These are phyloP conservation scores for Nakataea oryzae DNA, from an alignment of 2,329 filamentous ascomycete species.

Conservation along the genomic window DNA sequence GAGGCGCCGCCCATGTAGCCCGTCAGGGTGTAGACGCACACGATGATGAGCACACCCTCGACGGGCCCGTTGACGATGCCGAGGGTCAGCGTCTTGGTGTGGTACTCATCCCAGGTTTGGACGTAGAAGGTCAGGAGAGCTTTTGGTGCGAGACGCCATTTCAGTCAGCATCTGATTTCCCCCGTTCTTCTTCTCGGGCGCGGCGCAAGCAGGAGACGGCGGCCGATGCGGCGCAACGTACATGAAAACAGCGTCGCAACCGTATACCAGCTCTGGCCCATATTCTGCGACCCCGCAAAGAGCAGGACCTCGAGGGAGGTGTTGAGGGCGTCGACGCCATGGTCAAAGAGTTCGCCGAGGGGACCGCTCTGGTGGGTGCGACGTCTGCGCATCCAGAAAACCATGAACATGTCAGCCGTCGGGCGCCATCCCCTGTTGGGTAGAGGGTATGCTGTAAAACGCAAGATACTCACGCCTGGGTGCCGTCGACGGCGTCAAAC, in stretches of 20 bases:
- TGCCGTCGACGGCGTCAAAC: conserved; percentile 92
- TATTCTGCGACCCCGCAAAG: conserved; percentile 85
- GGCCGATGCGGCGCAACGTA: conserved; percentile 26
- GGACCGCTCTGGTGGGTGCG: conserved; percentile 88
- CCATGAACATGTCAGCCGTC: conserved; percentile 1
- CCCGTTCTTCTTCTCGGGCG: background rate
- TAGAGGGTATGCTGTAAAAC: background rate
- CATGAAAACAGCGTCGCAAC: conserved; percentile 74
- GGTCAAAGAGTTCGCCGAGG: conserved; percentile 91
- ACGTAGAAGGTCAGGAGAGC: conserved; percentile 94
- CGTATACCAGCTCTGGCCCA: conserved; percentile 87
- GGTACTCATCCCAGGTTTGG: conserved; percentile 98
- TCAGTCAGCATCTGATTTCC: conserved; percentile 9
- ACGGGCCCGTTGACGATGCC: conserved; percentile 90
- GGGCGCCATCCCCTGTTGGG: background rate
- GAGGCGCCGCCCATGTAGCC: conserved; percentile 77
- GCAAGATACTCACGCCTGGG: conserved; percentile 62
- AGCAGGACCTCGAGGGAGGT: conserved; percentile 88
- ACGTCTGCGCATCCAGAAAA: conserved; percentile 37
- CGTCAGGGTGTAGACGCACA: conserved; percentile 72
- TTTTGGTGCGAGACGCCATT: conserved; percentile 27
- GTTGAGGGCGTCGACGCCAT: conserved; percentile 94
- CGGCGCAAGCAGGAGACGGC: background rate
- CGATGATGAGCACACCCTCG: conserved; percentile 81
- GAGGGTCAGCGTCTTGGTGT: conserved; percentile 89